Base-by-base conservation (phyloP, 75 land plant species). In the Picea glauca region DNA sequence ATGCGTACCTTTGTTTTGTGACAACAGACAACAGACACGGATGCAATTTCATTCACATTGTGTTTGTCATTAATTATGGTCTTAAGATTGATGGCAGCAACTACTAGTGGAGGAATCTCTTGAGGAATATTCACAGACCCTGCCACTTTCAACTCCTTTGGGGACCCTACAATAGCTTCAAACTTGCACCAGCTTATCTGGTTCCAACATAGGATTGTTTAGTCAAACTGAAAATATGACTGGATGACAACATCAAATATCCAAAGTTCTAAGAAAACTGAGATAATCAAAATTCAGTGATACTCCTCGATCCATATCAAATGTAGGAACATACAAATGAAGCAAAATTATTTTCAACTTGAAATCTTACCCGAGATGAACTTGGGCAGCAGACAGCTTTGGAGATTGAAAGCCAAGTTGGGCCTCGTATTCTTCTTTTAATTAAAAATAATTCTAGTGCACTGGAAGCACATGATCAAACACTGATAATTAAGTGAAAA, bases 401-500 rank as follows among this genome's bases (percentile, higher is more conserved):
- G 40, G 93, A 87, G 73, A 98, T 77, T 43, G 99, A 91, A 26
- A 98, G 82, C 99, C 99, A 98, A 21, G 88, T 87, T 9, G 99
- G 99, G 63, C 98, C 99, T 63, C 89, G 94, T 23, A 95, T 88
- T 76, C 86, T 92, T 84, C 88, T 89, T 83, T 98, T 98, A 76
- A 98, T 80, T 26, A 95, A 81, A 77, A 98, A 87, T 59, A 93
- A 86, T 83, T 95, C 99, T 62, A 98, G 78, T n/a, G 98, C 93
- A 87, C 99, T 98, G 90, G 77, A 86, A 79, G 60, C 30, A 15
- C 72, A 68, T 30, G 38, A 66, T 56, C 21, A 81, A 50, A 40
- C 13, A 8, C 50, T 18, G 35, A 68, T 5, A 6, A 6, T 46
- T 46, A 46, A 46, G 50, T 6, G 5, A 46, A 1, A 2, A 13